phyloP scores from a whole-genome alignment of 2,329 filamentous ascomycete species.

The Neopestalotiopsis sp. region DNA sequence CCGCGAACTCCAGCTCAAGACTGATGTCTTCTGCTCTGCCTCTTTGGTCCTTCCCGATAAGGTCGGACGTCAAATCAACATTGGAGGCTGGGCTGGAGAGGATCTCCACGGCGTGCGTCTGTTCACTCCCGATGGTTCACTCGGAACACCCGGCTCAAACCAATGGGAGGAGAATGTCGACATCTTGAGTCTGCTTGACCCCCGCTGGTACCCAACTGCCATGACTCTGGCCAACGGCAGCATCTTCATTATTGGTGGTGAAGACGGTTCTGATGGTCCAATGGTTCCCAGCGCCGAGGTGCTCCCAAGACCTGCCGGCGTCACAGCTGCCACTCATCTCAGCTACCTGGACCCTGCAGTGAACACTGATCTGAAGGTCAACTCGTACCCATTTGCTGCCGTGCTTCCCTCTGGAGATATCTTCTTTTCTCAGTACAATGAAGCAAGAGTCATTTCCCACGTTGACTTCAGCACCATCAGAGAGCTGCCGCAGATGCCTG shows the following conservation, averaged over 20 bases:
- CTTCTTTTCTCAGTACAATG: constrained; percentile 64
- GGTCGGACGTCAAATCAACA: constrained; percentile 61
- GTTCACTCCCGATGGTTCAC: constrained; percentile 59
- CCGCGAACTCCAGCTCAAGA: constrained; percentile 60
- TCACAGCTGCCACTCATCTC: constrained; percentile 47
- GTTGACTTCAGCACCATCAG: constrained; percentile 53
- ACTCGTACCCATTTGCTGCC: constrained; percentile 63
- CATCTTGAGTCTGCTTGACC: constrained; percentile 51
- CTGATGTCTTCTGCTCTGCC: constrained; percentile 65
- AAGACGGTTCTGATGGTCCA: constrained; percentile 57
- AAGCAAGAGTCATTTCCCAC: constrained; percentile 61
- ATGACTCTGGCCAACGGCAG: constrained; percentile 63
- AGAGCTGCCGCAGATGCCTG: constrained; percentile 59
- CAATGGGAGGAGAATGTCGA: constrained; percentile 61
- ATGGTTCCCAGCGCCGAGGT: constrained; percentile 59
- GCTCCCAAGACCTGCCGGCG: constrained; percentile 49
- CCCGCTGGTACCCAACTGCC: constrained; percentile 61
- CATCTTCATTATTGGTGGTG: constrained; percentile 58
- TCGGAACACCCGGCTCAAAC: constrained; percentile 53
- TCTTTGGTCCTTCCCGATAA: constrained; percentile 63
- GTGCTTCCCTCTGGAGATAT: constrained; percentile 60
- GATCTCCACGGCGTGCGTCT: constrained; percentile 60
- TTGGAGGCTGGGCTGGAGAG: constrained; percentile 63
- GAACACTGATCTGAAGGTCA: constrained; percentile 58
- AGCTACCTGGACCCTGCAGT: constrained; percentile 50